Evolutionary conservation across 257 asterid genomes (phyloP), one percentile per base, ranked within the genome.

Genomic region (Solanum clarkiae): DNA sequence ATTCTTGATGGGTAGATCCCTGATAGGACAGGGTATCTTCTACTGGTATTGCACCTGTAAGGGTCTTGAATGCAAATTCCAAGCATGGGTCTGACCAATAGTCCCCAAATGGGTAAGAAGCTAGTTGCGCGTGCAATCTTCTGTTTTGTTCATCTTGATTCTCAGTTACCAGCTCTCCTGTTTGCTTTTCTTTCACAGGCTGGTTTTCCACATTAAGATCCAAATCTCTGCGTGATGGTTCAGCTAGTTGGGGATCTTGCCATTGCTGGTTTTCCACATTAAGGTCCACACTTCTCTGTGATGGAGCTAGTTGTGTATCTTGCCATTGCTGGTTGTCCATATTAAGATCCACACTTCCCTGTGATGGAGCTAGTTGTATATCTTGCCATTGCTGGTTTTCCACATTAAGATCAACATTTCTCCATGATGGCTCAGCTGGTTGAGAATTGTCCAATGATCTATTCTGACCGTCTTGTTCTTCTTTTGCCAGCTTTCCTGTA

Each of bases 61-160:
- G 90, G 56, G 93, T 91, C 86, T 91, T 89, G 45, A 86, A 87
- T 16, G 93, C 92, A 51, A 91, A 91, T 12, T 89, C 91, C 59
- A 88, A 62, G 80, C 93, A 89, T 22, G 93, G 92, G 86, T 91
- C 92, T 40, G 92, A 75, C 90, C 88, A 85, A 60, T 84, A 85
- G 60, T 87, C 90, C 42, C 85, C 87, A 32, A 88, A 89, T n/a
- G 85, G 85, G 49, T 81, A 88, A 62, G 83, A 74, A 29, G 45
- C 29, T 56, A 83, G 86, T 18, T 83, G 56, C 3, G 84, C 81
- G 42, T 69, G 84, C 42, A 86, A 62, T 40, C 83, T 84, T 47
- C 85, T 82, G 66, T 57, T 82, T 71, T 77, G 88, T 6, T 75
- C 82, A 12, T 66, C 84, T 56, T 13, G 89, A 53, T 59, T 70